Evolutionary conservation across 2,329 filamentous ascomycete species (phyloP).

Genomic region (Lachnellula willkommii): DNA sequence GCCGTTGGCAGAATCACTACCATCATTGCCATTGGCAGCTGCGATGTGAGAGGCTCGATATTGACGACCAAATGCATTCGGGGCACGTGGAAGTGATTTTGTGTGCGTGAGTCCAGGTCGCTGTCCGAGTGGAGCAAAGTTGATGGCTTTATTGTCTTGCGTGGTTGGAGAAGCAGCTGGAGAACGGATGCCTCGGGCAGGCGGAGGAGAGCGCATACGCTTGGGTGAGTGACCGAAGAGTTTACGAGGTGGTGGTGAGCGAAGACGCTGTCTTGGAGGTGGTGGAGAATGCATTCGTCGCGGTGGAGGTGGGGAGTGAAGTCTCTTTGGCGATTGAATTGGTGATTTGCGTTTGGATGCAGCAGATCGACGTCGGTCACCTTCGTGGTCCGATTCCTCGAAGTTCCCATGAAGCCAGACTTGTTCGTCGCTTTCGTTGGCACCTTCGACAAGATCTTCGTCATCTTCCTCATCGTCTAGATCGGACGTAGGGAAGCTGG

Average conservation of each 20-base stretch:
- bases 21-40: constrained; percentile 36
- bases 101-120: constrained; percentile 68
- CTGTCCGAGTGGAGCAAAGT: constrained; percentile 45
- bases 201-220: constrained; percentile 65
- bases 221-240: constrained; percentile 36
- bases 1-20: constrained; percentile 40
- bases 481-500: constrained; percentile 93
- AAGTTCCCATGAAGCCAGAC: constrained; percentile 68
- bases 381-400: constrained; percentile 58
- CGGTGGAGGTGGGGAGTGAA: constrained; percentile 48
- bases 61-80: constrained; percentile 59
- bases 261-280: constrained; percentile 32
- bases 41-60: constrained; percentile 39
- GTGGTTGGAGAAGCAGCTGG: constrained; percentile 41
- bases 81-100: constrained; percentile 78
- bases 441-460: constrained; percentile 51
- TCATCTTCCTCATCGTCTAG: constrained; percentile 80
- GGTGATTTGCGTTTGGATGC: constrained; percentile 39
- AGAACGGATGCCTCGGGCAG: constrained; percentile 47
- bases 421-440: constrained; percentile 61
- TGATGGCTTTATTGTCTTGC: constrained; percentile 36
- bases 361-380: constrained; percentile 44
- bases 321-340: constrained; percentile 55
- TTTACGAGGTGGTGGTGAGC: constrained; percentile 31
- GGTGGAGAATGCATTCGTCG: constrained; percentile 33